Conservation (phyloP, 108 stramenopile genomes). For the Conticribra guillardii region DNA sequence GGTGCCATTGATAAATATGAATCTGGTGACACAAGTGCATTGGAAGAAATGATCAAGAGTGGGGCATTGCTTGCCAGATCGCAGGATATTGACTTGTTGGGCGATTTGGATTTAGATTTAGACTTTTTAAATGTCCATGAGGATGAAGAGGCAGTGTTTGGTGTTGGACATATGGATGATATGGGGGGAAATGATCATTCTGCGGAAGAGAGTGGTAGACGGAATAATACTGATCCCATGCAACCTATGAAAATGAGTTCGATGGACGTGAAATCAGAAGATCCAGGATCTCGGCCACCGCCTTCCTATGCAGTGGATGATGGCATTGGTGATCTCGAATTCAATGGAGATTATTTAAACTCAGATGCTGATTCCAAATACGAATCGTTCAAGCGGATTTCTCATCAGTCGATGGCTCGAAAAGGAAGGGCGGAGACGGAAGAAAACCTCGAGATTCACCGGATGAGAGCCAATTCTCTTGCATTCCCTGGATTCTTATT, state of each 20-base stretch:
- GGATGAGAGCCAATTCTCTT: conserved; percentile 81
- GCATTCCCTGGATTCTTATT: conserved; percentile 51
- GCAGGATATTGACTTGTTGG: conserved; percentile 80
- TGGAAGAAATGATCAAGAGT: conserved; percentile 76
- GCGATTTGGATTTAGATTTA: conserved; percentile 87
- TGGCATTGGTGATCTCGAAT: conserved; percentile 84
- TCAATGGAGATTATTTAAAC: conserved; percentile 61
- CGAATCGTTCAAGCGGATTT: conserved; percentile 10
- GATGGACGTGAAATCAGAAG: conserved; percentile 4
- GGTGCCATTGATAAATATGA: conserved; percentile 88
- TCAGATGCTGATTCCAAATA: not conserved
- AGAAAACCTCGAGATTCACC: conserved; percentile 49
- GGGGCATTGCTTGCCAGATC: conserved; percentile 62
- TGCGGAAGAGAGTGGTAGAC: not conserved
- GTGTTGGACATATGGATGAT: conserved; percentile 41
- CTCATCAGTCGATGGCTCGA: conserved; percentile 11
- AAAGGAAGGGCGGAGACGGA: conserved; percentile 15
- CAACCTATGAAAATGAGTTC: not conserved
- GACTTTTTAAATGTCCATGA: conserved; percentile 81
- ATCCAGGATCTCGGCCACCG: conserved; percentile 1
- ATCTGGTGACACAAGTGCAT: conserved; percentile 70
- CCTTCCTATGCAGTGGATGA: conserved; percentile 40
- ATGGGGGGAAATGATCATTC: conserved; percentile 26
- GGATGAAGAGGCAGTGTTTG: conserved; percentile 39
- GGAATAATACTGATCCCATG: conserved; percentile 1